Percentiles rank a stretch among this genome's conserved stretches.
phyloP scores from a whole-genome alignment of 805 yeast genomes.

The Candida ovalis region DNA sequence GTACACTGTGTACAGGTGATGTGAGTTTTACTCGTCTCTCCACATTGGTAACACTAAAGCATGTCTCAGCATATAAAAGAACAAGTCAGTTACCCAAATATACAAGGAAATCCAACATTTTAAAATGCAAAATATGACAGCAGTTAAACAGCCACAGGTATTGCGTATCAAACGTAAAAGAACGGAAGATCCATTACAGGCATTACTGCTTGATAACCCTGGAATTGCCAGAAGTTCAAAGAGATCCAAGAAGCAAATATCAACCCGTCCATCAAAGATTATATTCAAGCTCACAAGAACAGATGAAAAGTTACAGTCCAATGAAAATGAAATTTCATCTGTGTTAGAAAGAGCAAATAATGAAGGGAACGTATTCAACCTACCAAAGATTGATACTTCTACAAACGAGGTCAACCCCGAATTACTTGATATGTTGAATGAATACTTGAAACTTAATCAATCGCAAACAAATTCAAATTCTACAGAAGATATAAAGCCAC shows the following conservation, averaged over 20 bases:
- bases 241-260: conserved; percentile 32
- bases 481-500: conserved; percentile 20
- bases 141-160: conserved; percentile 46
- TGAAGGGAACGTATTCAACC: conserved; percentile 19
- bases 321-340: conserved; percentile 15
- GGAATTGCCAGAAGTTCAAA: conserved; percentile 28
- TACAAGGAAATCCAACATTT: no score
- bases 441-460: conserved; percentile 44
- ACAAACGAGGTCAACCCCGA: conserved; percentile 48
- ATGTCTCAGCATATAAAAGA: no score
- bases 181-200: conserved; percentile 84
- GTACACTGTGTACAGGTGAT: no score
- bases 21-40: no score
- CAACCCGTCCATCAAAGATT: conserved; percentile 19
- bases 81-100: no score
- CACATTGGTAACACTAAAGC: no score
- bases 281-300: conserved; percentile 48
- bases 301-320: conserved; percentile 29
- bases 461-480: conserved; percentile 1
- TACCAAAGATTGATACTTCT: conserved; percentile 17
- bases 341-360: conserved; percentile 16
- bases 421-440: conserved; percentile 69
- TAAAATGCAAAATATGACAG: conserved; percentile 1
- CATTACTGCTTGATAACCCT: conserved; percentile 50
- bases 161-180: conserved; percentile 85